These are phyloP conservation scores for Dichotomopilus funicola DNA, from an alignment of 2,329 filamentous ascomycete genomes.

Conservation along the genomic window DNA sequence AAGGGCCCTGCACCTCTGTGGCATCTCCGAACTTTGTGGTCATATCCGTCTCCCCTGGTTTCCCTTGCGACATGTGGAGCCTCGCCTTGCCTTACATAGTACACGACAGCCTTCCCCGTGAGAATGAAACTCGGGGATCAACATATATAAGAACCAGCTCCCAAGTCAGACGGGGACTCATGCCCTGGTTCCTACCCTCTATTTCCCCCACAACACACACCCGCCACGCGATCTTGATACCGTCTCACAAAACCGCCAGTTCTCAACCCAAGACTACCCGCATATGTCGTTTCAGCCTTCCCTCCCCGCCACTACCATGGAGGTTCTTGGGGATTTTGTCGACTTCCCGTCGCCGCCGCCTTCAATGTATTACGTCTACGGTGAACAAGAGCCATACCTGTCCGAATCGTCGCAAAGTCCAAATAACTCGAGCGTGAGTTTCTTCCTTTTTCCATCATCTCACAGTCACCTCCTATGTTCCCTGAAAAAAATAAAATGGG, in stretches of 20 bases:
- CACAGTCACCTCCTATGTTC: neutral
- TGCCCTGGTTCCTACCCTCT: neutral
- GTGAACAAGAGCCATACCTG: slow-evolving; percentile 32
- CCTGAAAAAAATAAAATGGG: no score
- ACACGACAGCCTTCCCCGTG: no score
- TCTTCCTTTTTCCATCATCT: neutral
- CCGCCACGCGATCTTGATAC: neutral
- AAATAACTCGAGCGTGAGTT: slow-evolving; percentile 32
- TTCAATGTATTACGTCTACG: slow-evolving; percentile 31
- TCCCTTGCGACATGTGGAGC: neutral
- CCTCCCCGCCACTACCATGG: slow-evolving; percentile 23
- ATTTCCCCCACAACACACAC: neutral
- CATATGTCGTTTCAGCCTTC: slow-evolving; percentile 3
- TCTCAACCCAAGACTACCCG: slow-evolving; percentile 8
- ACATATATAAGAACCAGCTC: no score
- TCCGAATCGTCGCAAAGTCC: slow-evolving; percentile 33
- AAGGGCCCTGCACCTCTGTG: neutral
- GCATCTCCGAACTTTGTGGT: slow-evolving; percentile 3
- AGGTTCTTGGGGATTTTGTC: slow-evolving; percentile 26
- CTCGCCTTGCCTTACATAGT: no score
- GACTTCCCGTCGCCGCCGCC: slow-evolving; percentile 31
- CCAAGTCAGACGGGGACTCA: no score
- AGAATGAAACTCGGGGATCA: no score
- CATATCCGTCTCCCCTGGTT: slow-evolving; percentile 3
- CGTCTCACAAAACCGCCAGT: neutral